Evolutionary conservation across 2,329 filamentous ascomycete genomes (phyloP).

Genomic region (Aphanocladium album): DNA sequence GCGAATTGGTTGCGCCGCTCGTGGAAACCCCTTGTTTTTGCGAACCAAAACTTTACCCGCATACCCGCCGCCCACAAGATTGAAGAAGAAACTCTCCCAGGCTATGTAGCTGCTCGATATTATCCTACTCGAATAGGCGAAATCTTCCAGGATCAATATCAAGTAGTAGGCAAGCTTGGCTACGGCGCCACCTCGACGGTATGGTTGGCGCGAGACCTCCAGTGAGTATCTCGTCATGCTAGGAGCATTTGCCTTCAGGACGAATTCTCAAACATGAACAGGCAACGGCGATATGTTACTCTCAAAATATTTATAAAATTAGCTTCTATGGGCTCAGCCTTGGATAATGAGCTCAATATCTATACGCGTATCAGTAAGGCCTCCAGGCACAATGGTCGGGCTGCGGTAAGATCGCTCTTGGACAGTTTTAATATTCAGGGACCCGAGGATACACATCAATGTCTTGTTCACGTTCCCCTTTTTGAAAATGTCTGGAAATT

Average conservation of each 20-base stretch:
- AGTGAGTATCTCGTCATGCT: constrained; percentile 14
- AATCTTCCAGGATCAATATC: constrained; percentile 19
- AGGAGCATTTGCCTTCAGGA: too few relatives aligned
- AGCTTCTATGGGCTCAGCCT: constrained; percentile 19
- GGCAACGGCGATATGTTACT: constrained; percentile 24
- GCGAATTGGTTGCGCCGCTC: background rate
- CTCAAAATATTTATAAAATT: constrained; percentile 29
- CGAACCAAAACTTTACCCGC: constrained; percentile 12
- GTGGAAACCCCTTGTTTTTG: background rate
- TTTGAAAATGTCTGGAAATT: background rate
- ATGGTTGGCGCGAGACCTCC: constrained; percentile 22
- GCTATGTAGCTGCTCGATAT: constrained; percentile 19
- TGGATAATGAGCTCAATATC: constrained; percentile 35
- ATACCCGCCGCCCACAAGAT: constrained; percentile 6
- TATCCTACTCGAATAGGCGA: constrained; percentile 22
- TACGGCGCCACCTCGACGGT: constrained; percentile 23
- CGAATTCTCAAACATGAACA: background rate
- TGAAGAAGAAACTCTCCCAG: constrained; percentile 22
- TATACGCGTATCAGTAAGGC: constrained; percentile 22
- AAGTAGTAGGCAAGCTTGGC: constrained; percentile 23
- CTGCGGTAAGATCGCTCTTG: background rate
- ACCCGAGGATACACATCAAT: background rate
- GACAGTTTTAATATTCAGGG: background rate
- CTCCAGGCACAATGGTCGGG: background rate
- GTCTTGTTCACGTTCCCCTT: background rate